phyloP scores from a whole-genome alignment of 148 eudicot genomes.

The Nepenthes mirabilis region DNA sequence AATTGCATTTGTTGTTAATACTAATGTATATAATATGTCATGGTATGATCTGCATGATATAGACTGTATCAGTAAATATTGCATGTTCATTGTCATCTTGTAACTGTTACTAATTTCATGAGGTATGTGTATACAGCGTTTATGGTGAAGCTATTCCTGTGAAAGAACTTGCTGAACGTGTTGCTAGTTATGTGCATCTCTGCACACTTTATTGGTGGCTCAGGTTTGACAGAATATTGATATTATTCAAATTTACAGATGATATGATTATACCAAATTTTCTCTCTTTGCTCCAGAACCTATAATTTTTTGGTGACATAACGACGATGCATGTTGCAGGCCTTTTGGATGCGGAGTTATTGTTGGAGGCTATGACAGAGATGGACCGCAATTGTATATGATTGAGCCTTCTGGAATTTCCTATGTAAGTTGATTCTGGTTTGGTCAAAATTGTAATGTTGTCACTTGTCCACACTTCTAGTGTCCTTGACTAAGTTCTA shows the following conservation, averaged over 20 bases:
- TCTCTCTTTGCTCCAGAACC: not conserved
- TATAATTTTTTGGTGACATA: not conserved
- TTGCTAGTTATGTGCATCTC: conserved; percentile 96
- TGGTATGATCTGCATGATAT: too few relatives aligned
- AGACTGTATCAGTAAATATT: too few relatives aligned
- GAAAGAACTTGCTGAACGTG: conserved; percentile 89
- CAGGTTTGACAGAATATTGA: conserved; percentile 33
- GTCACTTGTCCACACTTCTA: not conserved
- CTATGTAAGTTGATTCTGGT: conserved; percentile 49
- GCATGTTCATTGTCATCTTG: too few relatives aligned
- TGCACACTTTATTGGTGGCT: conserved; percentile 99
- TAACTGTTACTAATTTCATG: not conserved
- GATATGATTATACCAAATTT: not conserved
- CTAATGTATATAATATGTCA: too few relatives aligned
- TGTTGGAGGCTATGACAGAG: conserved; percentile 96
- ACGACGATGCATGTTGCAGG: conserved; percentile 25
- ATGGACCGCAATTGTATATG: conserved; percentile 92
- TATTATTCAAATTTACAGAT: not conserved
- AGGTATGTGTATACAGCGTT: not conserved
- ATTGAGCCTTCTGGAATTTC: conserved; percentile 97
- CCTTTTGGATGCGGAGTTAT: conserved; percentile 97
- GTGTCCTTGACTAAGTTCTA: not conserved
- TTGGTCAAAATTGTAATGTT: too few relatives aligned
- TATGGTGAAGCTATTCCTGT: conserved; percentile 75
- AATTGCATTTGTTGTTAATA: too few relatives aligned